phyloP scores from a whole-genome alignment of 2,329 filamentous ascomycete species.

The Metarhizium brunneum region DNA sequence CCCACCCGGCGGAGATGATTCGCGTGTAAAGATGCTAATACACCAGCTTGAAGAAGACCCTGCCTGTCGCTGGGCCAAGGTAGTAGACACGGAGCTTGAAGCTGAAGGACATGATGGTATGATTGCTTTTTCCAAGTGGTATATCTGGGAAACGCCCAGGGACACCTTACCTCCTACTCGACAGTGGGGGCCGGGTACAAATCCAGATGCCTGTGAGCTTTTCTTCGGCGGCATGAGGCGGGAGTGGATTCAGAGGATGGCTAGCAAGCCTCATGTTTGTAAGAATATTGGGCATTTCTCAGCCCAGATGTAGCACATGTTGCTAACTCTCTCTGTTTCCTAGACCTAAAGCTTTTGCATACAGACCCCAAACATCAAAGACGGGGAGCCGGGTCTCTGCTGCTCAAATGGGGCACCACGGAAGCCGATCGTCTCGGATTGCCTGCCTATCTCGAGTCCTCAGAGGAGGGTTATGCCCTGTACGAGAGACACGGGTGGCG shows the following conservation, averaged over 20 bases:
- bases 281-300: slow-evolving; percentile 10
- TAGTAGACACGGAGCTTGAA: slow-evolving; percentile 23
- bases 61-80: slow-evolving; percentile 25
- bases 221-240: slow-evolving; percentile 22
- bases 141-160: slow-evolving; percentile 17
- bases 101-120: slow-evolving; percentile 17
- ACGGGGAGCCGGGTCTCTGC: slow-evolving; percentile 23
- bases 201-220: slow-evolving; percentile 22
- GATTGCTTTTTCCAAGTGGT: slow-evolving; percentile 28
- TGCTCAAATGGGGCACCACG: slow-evolving; percentile 24
- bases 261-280: slow-evolving; percentile 25
- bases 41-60: slow-evolving; percentile 13
- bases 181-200: slow-evolving; percentile 19
- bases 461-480: slow-evolving; percentile 19
- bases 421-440: slow-evolving; percentile 27
- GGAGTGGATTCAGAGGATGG: slow-evolving; percentile 20
- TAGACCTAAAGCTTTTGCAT: slow-evolving; percentile 28
- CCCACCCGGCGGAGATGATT: slow-evolving; percentile 9
- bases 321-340: not conserved
- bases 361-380: slow-evolving; percentile 27
- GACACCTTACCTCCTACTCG: slow-evolving; percentile 15
- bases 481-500: slow-evolving; percentile 27
- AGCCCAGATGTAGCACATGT: not conserved
- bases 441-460: slow-evolving; percentile 27
- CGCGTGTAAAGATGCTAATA: slow-evolving; percentile 14